A percentile compares a stretch with the other conserved stretches of the same genome.
Evolutionary conservation across 176 grass and related monocot species (phyloP).

Genomic region (Oryza glaberrima): DNA sequence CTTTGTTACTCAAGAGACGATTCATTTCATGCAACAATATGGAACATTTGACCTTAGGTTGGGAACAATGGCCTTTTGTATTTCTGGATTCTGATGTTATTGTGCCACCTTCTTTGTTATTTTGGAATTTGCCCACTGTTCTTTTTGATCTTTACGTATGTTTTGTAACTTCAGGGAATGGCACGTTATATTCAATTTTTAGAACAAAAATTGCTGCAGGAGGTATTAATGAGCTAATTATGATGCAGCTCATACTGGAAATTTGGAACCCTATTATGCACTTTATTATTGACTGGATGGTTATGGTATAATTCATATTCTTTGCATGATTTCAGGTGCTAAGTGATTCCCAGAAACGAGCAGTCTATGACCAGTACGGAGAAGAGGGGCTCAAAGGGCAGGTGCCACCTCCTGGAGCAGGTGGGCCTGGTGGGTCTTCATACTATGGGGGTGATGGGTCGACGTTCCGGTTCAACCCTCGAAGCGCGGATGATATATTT

Average conservation of each 20-base stretch:
- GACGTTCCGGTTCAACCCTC: slow-evolving; percentile 69
- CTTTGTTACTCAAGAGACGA: background rate
- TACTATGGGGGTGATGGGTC: slow-evolving; percentile 46
- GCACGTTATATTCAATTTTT: background rate
- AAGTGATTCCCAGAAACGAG: slow-evolving; percentile 77
- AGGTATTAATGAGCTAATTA: background rate
- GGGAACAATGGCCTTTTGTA: background rate
- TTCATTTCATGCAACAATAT: background rate
- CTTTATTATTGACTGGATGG: background rate
- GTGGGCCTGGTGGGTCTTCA: slow-evolving; percentile 50
- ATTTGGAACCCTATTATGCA: background rate
- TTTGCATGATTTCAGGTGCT: slow-evolving; percentile 56
- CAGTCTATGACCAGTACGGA: slow-evolving; percentile 75
- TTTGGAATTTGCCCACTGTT: background rate
- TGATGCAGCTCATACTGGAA: background rate
- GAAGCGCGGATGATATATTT: slow-evolving; percentile 76
- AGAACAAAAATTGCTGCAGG: background rate
- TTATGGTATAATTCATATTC: slow-evolving; percentile 10
- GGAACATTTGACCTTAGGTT: background rate
- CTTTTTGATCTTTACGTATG: background rate
- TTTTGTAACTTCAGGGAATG: background rate
- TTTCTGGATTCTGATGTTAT: background rate
- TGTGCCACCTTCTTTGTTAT: background rate
- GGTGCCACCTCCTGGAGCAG: slow-evolving; percentile 57
- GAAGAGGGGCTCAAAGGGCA: slow-evolving; percentile 82